phyloP scores from a whole-genome alignment of 257 asterid genomes.

The Ilex asprella region DNA sequence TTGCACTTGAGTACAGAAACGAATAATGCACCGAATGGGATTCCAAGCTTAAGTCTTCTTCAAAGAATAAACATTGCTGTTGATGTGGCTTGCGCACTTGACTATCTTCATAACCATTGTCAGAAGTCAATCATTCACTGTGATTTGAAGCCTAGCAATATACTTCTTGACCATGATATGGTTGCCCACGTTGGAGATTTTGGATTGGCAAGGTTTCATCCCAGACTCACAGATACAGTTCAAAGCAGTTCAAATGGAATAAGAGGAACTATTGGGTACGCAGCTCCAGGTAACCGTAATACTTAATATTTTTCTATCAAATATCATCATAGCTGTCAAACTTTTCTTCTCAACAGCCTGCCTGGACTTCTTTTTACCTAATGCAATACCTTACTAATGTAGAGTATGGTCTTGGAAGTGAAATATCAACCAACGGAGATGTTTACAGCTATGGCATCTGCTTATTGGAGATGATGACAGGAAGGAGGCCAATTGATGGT shows the following conservation, averaged over 20 bases:
- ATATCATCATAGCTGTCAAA: background rate
- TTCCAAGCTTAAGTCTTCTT: too few species aligned
- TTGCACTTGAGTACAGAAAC: too few species aligned
- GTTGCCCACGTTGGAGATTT: too few species aligned
- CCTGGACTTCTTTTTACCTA: background rate
- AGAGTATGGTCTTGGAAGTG: conserved; percentile 1
- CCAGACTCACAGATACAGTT: too few species aligned
- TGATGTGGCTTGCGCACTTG: background rate
- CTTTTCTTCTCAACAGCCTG: too few species aligned
- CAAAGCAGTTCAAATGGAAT: too few species aligned
- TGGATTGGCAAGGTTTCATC: too few species aligned
- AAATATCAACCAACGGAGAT: background rate
- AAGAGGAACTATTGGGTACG: background rate
- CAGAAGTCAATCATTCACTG: background rate
- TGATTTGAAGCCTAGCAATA: background rate
- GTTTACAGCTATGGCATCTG: background rate
- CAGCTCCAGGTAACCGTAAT: background rate
- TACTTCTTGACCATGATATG: too few species aligned
- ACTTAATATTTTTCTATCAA: background rate
- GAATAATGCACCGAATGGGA: too few species aligned
- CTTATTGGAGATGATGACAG: background rate
- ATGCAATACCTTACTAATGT: background rate
- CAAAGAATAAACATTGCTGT: background rate
- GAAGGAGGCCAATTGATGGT: background rate
- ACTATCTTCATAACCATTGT: background rate